Base-by-base conservation (phyloP, 2,329 filamentous ascomycete genomes). In the Orbilia javanica region DNA sequence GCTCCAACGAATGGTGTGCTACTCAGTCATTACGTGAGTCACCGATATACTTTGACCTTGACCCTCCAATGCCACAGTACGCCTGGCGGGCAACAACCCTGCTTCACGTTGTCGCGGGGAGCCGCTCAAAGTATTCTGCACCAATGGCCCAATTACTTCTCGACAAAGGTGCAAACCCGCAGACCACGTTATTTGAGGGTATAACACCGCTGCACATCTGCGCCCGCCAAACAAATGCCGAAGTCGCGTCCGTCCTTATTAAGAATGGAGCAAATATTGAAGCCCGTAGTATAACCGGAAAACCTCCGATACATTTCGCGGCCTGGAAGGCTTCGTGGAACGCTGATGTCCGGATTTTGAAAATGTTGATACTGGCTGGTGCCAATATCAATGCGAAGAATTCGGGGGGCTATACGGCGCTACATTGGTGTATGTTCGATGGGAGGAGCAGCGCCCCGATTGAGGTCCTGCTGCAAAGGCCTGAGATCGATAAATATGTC, bases 391-490 rank as follows among this genome's bases (percentile, higher is more conserved):
- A 78, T 29, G 74, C 67, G 67, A 78, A 78, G 46, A 78, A 78
- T 20, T 72, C 67, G 31, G 74, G 74, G 0, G 74, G 74, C 0
- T 78, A 78, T 52, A 78, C 74, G 15, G 74, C 74, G 3, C 53
- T 78, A 20, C 74, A 78, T 64, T 78, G 74, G 74, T 78, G 74
- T 44, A 78, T 78, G 74, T 78, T 78, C 52, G 74, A 78, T 39
- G 74, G 74, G 11, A 48, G 74, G 42, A 78, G 74, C 36, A 69
- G 67, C n/a, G 74, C 74, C 6, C 74, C 74, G 4, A 78, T 78
- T n/a, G 74, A 78, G 11, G 67, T 78, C 20, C 27, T 78, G 31
- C 42, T 70, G 13, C 15, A 55, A 27, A 42, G 74, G 36, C 62
- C 62, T 20, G 74, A 78, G 67, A 78, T 78, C 13, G 74, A 78